phyloP scores from a whole-genome alignment of 805 yeast species.

The Groenewaldozyma tartarivorans region DNA sequence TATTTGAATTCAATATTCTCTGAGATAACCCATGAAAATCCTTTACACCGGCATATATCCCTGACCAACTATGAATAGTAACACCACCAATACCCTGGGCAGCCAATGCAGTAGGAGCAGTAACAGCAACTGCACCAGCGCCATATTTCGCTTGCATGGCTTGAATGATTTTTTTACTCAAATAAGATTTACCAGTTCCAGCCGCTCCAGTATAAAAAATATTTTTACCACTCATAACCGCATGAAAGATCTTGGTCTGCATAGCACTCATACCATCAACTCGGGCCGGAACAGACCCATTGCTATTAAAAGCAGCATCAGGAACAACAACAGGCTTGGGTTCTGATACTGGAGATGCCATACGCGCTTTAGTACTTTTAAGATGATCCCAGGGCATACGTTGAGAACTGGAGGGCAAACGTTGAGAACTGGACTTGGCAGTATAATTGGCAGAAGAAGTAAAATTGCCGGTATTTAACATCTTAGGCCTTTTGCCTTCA shows the following conservation, averaged over 20 bases:
- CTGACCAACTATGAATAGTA: slow-evolving; percentile 76
- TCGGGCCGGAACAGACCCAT: no score
- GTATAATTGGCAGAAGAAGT: no score
- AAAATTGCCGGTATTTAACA: no score
- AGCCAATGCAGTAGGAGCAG: slow-evolving; percentile 95
- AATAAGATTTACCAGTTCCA: slow-evolving; percentile 92
- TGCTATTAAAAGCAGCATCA: no score
- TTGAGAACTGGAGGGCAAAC: no score
- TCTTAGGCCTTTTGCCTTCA: no score
- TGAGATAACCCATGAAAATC: slow-evolving; percentile 34
- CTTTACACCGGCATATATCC: slow-evolving; percentile 61
- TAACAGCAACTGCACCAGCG: slow-evolving; percentile 55
- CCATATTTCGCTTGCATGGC: slow-evolving; percentile 38
- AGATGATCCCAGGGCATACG: no score
- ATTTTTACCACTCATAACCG: slow-evolving; percentile 44
- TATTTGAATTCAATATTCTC: slow-evolving; percentile 46
- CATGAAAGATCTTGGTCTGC: slow-evolving; percentile 45
- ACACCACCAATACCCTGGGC: slow-evolving; percentile 86
- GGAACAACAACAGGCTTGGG: no score
- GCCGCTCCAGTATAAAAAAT: slow-evolving; percentile 96
- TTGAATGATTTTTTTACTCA: slow-evolving; percentile 55
- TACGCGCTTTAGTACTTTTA: no score
- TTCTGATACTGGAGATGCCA: no score
- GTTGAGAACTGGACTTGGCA: no score
- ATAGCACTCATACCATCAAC: no score